These are phyloP conservation scores for Penicillium sp. DNA, from an alignment of 2,329 filamentous ascomycete species.

Conservation along the genomic window DNA sequence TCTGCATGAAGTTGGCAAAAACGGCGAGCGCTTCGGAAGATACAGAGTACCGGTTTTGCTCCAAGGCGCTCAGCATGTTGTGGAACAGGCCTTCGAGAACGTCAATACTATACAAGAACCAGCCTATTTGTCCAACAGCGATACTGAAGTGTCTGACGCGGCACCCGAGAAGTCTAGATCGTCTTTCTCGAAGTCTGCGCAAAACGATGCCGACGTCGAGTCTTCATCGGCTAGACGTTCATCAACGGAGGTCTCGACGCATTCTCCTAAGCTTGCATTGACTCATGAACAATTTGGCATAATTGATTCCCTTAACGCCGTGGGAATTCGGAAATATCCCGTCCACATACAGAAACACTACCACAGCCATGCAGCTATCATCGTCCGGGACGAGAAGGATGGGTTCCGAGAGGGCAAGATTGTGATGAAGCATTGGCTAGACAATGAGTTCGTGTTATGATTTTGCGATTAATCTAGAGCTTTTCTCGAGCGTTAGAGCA, in stretches of 20 bases:
- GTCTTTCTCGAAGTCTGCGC: not conserved
- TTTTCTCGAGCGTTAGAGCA: not conserved
- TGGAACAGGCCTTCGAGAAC: conserved; percentile 74
- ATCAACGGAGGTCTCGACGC: not conserved
- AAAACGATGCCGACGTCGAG: not conserved
- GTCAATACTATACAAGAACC: conserved; percentile 66
- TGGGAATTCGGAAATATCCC: conserved; percentile 58
- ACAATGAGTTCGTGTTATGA: conserved; percentile 67
- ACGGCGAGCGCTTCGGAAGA: conserved; percentile 63
- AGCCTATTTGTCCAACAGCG: conserved; percentile 60
- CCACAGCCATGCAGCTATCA: conserved; percentile 89
- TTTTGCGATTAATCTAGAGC: not conserved
- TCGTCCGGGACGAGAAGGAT: conserved; percentile 67
- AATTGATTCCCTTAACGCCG: conserved; percentile 69
- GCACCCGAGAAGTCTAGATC: conserved; percentile 31
- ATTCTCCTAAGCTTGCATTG: conserved; percentile 70
- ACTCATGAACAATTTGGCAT: conserved; percentile 79
- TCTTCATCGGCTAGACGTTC: not conserved
- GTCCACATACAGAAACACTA: conserved; percentile 58
- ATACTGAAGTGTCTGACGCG: conserved; percentile 14
- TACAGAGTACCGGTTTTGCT: conserved; percentile 76
- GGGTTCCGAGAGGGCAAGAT: conserved; percentile 72
- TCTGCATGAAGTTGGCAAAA: conserved; percentile 69
- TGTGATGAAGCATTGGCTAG: conserved; percentile 77
- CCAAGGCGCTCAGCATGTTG: conserved; percentile 69